Base-by-base conservation (phyloP, 345 rosid species). In the Abelmoschus esculentus region DNA sequence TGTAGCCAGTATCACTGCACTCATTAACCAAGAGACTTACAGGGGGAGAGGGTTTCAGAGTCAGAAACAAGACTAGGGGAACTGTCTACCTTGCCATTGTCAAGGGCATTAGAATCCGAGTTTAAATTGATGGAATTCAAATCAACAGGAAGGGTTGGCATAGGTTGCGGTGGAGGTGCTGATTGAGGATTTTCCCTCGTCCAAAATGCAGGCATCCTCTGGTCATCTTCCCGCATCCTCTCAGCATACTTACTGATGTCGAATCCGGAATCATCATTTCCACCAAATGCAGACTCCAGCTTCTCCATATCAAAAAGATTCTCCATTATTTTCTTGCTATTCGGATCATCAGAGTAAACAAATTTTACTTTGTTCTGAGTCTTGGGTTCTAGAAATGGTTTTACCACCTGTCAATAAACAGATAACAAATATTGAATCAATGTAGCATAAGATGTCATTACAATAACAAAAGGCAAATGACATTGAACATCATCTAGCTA, bases 161-260 rank as follows among this genome's bases (percentile, higher is more conserved):
- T 36, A 2, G 80, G 73, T 74, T 75, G 75, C 34, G 55, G 69
- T 29, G 63, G 66, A 9, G 69, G 52, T 50, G 46, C 59, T 4
- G 76, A 54, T 4, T 70, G 59, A 75, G 54, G 54, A 76, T 69
- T 70, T 68, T 7, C 80, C 57, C 60, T 77, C 19, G 80, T 61
- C 86, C 91, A 86, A 28, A 78, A 72, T 0, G 75, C 74, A 0
- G 80, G 80, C 53, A 82, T 83, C 78, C 70, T 89, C 79, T 83
- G 77, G 77, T 93, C 98, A 22, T 89, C 98, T 34, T 86, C 98
- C 76, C 61, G 83, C 96, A 93, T 93, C 69, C 96, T 87, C 73
- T 91, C 93, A 0, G 93, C 90, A 70, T 89, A 87, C 38, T 80
- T 80, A 29, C 18, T 49, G n/a, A 88, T 83, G 65, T 83, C 75